A percentile compares a stretch with the other conserved stretches of the same genome.
phyloP scores from a whole-genome alignment of 2,329 filamentous ascomycete species.

The Aspergillus chevalieri region DNA sequence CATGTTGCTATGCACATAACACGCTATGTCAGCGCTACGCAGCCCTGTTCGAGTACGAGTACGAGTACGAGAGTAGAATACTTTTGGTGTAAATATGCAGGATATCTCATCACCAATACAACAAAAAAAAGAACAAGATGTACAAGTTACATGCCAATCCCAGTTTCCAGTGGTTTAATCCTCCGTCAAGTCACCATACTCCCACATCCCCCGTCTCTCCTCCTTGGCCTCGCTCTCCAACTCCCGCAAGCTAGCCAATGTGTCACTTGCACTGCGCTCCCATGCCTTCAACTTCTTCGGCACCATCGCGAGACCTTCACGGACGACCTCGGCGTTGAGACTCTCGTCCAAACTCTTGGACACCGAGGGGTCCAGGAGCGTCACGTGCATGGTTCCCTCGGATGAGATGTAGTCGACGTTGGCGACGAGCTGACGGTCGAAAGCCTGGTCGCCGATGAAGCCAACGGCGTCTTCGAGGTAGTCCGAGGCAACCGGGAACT shows the following conservation, averaged over 20 bases:
- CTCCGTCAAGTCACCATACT: slow-evolving; percentile 94
- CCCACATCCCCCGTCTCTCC: slow-evolving; percentile 84
- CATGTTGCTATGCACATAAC: neutral
- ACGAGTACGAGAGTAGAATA: neutral
- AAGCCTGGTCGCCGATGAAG: slow-evolving; percentile 69
- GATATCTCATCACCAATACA: neutral
- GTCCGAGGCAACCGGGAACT: slow-evolving; percentile 74
- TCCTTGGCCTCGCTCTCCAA: slow-evolving; percentile 74
- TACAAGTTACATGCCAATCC: neutral
- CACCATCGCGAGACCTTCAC: slow-evolving; percentile 82
- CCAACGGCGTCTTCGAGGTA: slow-evolving; percentile 76
- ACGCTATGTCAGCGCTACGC: neutral
- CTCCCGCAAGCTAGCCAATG: slow-evolving; percentile 65
- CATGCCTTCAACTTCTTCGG: slow-evolving; percentile 85
- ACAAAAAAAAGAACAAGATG: slow-evolving; percentile 4
- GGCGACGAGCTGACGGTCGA: slow-evolving; percentile 72
- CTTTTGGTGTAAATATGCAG: neutral
- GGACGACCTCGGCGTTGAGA: slow-evolving; percentile 81
- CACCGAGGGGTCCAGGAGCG: slow-evolving; percentile 71
- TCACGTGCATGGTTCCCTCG: slow-evolving; percentile 79
- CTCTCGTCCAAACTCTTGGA: slow-evolving; percentile 64
- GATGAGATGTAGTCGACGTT: slow-evolving; percentile 82
- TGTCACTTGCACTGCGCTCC: slow-evolving; percentile 70
- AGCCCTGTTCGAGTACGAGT: neutral
- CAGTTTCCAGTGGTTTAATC: slow-evolving; percentile 48